These are phyloP conservation scores for Catenaria anguillulae DNA, from an alignment of 371 early-diverging fungal species.

Conservation along the genomic window DNA sequence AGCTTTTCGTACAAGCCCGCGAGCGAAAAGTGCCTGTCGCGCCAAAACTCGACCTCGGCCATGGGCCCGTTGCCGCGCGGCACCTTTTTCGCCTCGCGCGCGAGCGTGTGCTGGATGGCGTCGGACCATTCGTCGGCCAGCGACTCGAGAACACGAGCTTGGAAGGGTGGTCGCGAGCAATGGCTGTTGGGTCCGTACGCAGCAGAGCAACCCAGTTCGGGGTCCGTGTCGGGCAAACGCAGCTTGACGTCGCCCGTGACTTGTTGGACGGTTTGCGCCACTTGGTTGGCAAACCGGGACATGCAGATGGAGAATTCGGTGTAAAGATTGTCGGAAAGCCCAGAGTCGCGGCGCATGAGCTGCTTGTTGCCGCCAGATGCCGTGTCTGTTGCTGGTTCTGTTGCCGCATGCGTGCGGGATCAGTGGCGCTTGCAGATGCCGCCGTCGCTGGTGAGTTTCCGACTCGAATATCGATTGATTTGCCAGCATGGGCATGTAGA, in stretches of 20 bases:
- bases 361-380: background rate
- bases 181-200: background rate
- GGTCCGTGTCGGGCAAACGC: slow-evolving; percentile 27
- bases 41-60: slow-evolving; percentile 42
- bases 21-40: slow-evolving; percentile 30
- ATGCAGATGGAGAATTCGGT: slow-evolving; percentile 25
- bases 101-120: slow-evolving; percentile 23
- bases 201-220: background rate
- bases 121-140: slow-evolving; percentile 39
- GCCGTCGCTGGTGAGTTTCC: too few relatives aligned
- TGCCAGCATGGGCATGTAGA: slow-evolving; percentile 33
- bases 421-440: too few relatives aligned
- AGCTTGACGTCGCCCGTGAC: slow-evolving; percentile 32
- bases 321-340: slow-evolving; percentile 12
- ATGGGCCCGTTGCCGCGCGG: slow-evolving; percentile 24
- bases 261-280: slow-evolving; percentile 34
- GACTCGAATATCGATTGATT: background rate
- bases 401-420: too few relatives aligned
- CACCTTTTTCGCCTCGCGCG: slow-evolving; percentile 25
- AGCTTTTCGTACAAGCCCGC: slow-evolving; percentile 39
- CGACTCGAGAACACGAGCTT: slow-evolving; percentile 19
- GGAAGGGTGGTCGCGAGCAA: too few relatives aligned
- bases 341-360: background rate
- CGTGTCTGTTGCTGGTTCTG: background rate
- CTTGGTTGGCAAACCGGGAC: slow-evolving; percentile 32